A percentile compares a stretch with the other conserved stretches of the same genome.
These are phyloP conservation scores for Cucumis melo DNA, from an alignment of 306 rosid species.

Conservation along the genomic window DNA sequence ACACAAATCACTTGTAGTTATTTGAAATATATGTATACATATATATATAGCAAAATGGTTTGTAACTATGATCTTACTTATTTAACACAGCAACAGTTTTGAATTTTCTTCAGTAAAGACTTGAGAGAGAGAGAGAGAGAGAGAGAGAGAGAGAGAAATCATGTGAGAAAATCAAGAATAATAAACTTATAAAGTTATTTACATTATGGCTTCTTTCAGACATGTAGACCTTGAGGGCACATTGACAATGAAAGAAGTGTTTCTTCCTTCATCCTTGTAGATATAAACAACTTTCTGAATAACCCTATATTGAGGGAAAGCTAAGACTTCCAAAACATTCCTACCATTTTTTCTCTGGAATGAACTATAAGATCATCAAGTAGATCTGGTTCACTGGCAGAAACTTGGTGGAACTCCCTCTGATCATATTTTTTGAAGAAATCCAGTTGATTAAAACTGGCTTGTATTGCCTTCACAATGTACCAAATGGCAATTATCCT, in stretches of 20 bases:
- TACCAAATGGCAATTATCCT: not conserved
- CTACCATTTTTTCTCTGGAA: not conserved
- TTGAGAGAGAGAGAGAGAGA: not conserved
- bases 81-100: not conserved
- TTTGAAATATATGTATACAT: no score
- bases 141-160: not conserved
- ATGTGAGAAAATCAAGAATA: not conserved
- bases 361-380: not conserved
- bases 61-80: not conserved
- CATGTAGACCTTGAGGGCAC: not conserved
- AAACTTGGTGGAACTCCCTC: not conserved
- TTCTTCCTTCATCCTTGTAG: constrained; percentile 4
- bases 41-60: no score
- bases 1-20: no score
- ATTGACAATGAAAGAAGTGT: not conserved
- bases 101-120: not conserved
- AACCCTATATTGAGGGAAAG: not conserved
- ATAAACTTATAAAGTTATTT: constrained; percentile 1
- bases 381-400: not conserved
- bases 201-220: not conserved
- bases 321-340: not conserved
- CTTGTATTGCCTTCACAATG: not conserved
- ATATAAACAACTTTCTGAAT: not conserved
- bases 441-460: not conserved
- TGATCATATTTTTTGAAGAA: not conserved